Base-by-base conservation (phyloP, 345 rosid species). In the Mallotus nudiflorus region DNA sequence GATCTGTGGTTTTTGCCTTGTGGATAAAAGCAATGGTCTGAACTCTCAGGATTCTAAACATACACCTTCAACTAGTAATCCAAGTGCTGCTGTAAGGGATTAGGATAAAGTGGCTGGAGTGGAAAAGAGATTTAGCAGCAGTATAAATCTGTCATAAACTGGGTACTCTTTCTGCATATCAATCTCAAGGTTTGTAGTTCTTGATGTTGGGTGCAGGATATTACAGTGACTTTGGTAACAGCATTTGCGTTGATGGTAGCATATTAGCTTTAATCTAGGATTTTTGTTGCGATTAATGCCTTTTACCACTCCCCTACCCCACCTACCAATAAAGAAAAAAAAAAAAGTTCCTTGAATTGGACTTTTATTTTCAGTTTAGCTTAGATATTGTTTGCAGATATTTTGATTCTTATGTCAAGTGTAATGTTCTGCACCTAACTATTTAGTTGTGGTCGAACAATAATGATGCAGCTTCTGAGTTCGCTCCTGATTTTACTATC, bases 401-500 rank as follows among this genome's bases (percentile, higher is more conserved):
- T n/a, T 57, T 68, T 56, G 24, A 42, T 27, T 74, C 35, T 18
- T 25, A 52, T 27, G 39, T 45, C 27, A 44, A 18, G 37, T 67
- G 64, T 57, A 64, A 15, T 48, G 12, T 29, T 63, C 27, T 51
- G 66, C 19, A 27, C 22, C 49, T 61, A 27, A 70, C 61, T 24
- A 62, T 31, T 60, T 65, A 20, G 69, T 55, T 14, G 58, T 65
- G 19, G 46, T 59, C 61, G 48, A 50, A 76, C 25, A 53, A 25
- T 58, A 49, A 69, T 62, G 55, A 75, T 88, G 83, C 90, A 95
- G 99, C 97, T 76, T 76, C 87, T 31, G 87, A 86, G 72, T 95
- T 92, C 80, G 83, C 85, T 82, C 97, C 99, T 50, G 98, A 95
- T 83, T 92, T 92, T 60, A 88, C 88, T 76, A 90, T 95, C 85